phyloP scores from a whole-genome alignment of 352 stramenopile species.

The Phytopythium chamaehyphon region DNA sequence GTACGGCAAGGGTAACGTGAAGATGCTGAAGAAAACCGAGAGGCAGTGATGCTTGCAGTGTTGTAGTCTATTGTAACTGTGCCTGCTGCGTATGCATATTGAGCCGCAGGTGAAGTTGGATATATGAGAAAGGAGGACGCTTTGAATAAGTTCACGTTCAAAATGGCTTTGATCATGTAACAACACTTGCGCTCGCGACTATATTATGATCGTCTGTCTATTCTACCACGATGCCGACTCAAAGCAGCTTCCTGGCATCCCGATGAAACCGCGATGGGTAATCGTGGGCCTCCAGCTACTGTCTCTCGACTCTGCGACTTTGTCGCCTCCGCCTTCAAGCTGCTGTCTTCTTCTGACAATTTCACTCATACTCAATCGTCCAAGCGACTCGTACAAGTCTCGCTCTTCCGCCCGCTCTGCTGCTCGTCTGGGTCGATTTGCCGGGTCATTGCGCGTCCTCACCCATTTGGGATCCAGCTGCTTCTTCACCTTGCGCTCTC shows the following conservation, averaged over 20 bases:
- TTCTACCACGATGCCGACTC: constrained; percentile 16
- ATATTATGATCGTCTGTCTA: not conserved
- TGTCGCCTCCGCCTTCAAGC: not conserved
- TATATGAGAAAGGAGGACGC: too few species aligned
- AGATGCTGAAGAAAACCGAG: too few species aligned
- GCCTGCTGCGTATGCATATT: too few species aligned
- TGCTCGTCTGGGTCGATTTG: constrained; percentile 40
- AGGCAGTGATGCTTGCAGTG: too few species aligned
- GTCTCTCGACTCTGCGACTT: too few species aligned
- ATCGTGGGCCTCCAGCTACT: constrained; percentile 11
- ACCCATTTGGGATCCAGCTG: constrained; percentile 65
- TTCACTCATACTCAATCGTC: constrained; percentile 6
- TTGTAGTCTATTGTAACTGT: too few species aligned
- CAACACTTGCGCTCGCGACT: too few species aligned
- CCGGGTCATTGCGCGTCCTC: constrained; percentile 39
- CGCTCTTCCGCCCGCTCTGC: constrained; percentile 47
- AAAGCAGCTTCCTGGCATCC: constrained; percentile 50
- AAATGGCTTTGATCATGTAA: too few species aligned
- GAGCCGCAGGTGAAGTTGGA: too few species aligned
- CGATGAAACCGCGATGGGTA: constrained; percentile 35
- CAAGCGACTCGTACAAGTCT: constrained; percentile 42
- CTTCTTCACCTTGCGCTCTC: constrained; percentile 56
- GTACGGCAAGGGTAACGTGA: too few species aligned
- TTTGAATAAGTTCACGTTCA: too few species aligned
- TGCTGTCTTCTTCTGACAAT: not conserved